A percentile compares a stretch with the other conserved stretches of the same genome.
phyloP scores from a whole-genome alignment of 352 stramenopile genomes.

The Pythium aquatile region DNA sequence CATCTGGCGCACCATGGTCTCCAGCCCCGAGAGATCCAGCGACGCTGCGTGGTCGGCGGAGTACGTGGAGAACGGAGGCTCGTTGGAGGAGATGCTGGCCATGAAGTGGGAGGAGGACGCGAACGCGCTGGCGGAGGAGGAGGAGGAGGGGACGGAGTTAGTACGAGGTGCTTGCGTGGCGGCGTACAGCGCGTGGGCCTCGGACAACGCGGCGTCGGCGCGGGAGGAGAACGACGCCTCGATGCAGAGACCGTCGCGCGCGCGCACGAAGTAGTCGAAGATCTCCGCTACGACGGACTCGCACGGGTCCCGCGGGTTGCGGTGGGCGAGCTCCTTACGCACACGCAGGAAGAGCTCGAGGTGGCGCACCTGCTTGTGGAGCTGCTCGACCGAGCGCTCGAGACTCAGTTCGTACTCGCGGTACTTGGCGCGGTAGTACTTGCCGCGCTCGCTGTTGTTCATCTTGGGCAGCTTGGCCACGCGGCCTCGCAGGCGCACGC shows the following conservation, averaged over 20 bases:
- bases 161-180: background rate
- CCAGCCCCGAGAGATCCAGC: background rate
- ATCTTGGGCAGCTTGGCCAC: conserved; percentile 52
- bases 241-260: conserved; percentile 15
- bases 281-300: conserved; percentile 8
- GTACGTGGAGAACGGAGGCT: background rate
- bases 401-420: conserved; percentile 49
- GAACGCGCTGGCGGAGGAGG: background rate
- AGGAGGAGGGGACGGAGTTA: background rate
- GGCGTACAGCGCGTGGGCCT: background rate
- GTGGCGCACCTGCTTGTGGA: conserved; percentile 40
- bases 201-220: background rate
- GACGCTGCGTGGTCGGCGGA: background rate
- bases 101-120: conserved; percentile 1
- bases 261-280: conserved; percentile 21
- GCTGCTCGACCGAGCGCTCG: conserved; percentile 31
- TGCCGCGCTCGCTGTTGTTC: conserved; percentile 66
- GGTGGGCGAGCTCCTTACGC: conserved; percentile 29
- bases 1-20: background rate
- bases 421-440: conserved; percentile 67
- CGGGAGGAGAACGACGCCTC: conserved; percentile 8
- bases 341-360: conserved; percentile 39
- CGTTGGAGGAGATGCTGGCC: conserved; percentile 4
- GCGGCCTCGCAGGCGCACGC: conserved; percentile 15
- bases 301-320: conserved; percentile 9